phyloP scores from a whole-genome alignment of 441 rosid species.

The Erodium texanum region DNA sequence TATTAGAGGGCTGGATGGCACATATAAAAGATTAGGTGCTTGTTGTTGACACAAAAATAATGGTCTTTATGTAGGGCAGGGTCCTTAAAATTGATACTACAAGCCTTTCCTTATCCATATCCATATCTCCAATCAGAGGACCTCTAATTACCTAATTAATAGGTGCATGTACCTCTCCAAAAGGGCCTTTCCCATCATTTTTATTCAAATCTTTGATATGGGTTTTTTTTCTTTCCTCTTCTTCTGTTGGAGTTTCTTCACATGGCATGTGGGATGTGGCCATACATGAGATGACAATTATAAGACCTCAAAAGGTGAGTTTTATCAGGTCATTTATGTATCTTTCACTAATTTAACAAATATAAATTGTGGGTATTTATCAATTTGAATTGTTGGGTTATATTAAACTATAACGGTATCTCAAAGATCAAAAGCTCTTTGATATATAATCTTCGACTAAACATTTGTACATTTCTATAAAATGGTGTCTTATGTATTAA shows the following conservation, averaged over 20 bases:
- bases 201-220: not conserved
- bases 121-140: not conserved
- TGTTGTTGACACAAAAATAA: not conserved
- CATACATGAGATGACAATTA: not conserved
- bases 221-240: not conserved
- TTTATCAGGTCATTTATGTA: not conserved
- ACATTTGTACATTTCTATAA: no score
- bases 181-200: not conserved
- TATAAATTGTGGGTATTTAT: no score
- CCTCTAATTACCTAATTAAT: slow-evolving; percentile 3
- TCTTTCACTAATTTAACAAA: not conserved
- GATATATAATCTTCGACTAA: no score
- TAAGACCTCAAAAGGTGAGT: not conserved
- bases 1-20: not conserved
- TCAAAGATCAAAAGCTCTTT: no score
- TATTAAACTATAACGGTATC: no score
- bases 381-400: no score
- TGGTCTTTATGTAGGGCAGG: not conserved
- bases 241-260: not conserved
- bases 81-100: not conserved
- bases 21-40: not conserved
- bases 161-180: not conserved
- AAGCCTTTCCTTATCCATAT: not conserved
- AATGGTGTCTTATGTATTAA: no score
- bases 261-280: slow-evolving; percentile 4